phyloP scores from a whole-genome alignment of 2,329 filamentous ascomycete species.

The Gliomastix tumulicola region DNA sequence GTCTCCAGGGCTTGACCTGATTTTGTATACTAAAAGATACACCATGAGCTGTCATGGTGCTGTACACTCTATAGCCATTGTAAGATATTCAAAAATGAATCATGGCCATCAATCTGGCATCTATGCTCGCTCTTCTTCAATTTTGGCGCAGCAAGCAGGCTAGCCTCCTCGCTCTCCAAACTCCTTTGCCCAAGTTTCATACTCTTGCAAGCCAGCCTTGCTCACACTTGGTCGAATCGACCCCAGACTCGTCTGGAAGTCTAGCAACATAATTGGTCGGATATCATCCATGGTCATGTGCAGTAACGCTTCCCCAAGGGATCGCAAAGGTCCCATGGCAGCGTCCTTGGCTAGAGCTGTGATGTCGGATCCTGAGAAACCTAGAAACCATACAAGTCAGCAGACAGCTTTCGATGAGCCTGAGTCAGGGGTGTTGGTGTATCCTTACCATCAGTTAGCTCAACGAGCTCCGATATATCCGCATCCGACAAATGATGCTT shows the following conservation, averaged over 20 bases:
- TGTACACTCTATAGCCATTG: too few relatives aligned
- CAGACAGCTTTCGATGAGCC: too few relatives aligned
- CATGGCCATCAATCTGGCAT: too few relatives aligned
- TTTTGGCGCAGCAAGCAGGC: too few relatives aligned
- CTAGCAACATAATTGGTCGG: constrained; percentile 70
- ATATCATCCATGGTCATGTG: constrained; percentile 95
- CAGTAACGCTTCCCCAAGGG: constrained; percentile 80
- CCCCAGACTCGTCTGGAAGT: constrained; percentile 77
- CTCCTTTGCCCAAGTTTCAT: constrained; percentile 89
- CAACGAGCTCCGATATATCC: constrained; percentile 70
- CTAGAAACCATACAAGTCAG: too few relatives aligned
- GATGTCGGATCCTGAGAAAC: constrained; percentile 96
- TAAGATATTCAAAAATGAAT: too few relatives aligned
- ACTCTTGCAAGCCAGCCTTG: constrained; percentile 74
- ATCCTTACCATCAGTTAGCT: constrained; percentile 72
- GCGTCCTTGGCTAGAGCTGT: constrained; percentile 96
- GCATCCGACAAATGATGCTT: constrained; percentile 69
- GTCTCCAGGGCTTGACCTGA: too few relatives aligned
- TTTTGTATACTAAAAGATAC: too few relatives aligned
- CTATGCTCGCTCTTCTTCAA: too few relatives aligned
- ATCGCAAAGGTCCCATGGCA: constrained; percentile 90
- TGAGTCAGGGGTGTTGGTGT: too few relatives aligned
- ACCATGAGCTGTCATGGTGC: too few relatives aligned
- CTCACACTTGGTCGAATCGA: constrained; percentile 90
- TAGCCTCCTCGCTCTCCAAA: constrained; percentile 89